Evolutionary conservation across 306 rosid species (phyloP).

Genomic region (Corylus americana): DNA sequence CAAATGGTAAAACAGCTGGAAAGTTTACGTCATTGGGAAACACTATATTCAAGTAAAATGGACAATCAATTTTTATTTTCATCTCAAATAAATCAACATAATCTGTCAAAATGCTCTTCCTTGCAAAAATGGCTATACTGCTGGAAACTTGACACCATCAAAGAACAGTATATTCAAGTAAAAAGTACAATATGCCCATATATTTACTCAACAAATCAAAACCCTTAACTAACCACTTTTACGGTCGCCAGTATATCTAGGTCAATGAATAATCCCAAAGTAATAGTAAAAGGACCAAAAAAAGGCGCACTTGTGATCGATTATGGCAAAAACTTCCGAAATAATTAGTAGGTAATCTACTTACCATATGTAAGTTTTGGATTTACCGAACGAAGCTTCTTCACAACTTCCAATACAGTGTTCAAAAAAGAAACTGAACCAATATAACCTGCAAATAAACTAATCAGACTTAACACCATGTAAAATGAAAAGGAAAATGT

Average conservation of each 20-base stretch:
- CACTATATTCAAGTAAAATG: too few relatives aligned
- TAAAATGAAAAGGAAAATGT: slow-evolving; percentile 2
- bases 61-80: too few relatives aligned
- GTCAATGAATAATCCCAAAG: not conserved
- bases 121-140: not conserved
- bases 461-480: slow-evolving; percentile 13
- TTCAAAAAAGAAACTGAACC: slow-evolving; percentile 64
- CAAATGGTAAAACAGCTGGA: too few relatives aligned
- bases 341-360: slow-evolving; percentile 9
- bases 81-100: not conserved
- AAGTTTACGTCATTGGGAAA: too few relatives aligned
- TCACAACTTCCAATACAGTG: slow-evolving; percentile 51
- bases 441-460: slow-evolving; percentile 49
- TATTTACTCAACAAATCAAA: not conserved
- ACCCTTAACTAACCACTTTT: not conserved
- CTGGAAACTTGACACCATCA: not conserved
- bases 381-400: slow-evolving; percentile 52
- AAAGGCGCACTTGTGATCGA: too few relatives aligned
- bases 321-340: not conserved
- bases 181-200: not conserved
- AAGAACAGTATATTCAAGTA: not conserved
- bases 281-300: not conserved
- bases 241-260: not conserved
- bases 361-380: slow-evolving; percentile 57
- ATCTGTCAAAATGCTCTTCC: slow-evolving; percentile 1